Base-by-base conservation (phyloP, 176 grass and related monocot genomes). In the Olyra latifolia region DNA sequence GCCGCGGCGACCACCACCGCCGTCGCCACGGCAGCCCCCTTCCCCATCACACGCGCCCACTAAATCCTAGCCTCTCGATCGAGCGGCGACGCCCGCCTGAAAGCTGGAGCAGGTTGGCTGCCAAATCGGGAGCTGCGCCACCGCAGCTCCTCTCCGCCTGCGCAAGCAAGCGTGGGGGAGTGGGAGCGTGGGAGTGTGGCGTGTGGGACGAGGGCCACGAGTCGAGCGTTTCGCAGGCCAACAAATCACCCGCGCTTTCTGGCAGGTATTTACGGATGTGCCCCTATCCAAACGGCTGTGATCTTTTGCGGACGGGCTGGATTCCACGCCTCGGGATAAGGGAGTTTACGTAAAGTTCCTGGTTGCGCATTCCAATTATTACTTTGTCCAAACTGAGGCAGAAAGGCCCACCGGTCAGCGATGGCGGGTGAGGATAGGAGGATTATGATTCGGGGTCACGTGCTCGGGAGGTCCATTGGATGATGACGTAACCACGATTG, bases 1-100 rank as follows among this genome's bases (percentile, higher is more conserved):
- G 1, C 32, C 32, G 87, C 89, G 29, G 82, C 94, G 0, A 69
- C 91, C 69, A 86, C 91, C 82, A 72, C 85, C 48, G 87, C 84
- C 81, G 91, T 64, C 65, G 83, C 86, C 55, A 71, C 84, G 11
- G 76, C 79, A 65, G 82, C 82, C n/a, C 25, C 73, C 77, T 92
- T 97, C 76, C 72, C 89, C 94, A 94, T 97, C 42, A 5, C 66
- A 43, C 20, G 13, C 13, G 4, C 40, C 16, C 24, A 38, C 15
- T 41, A 0, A 35, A 40, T 66, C 57, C 62, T 66, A 14, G 20
- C 48, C 77, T 58, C 69, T 43, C 85, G 35, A 83, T 27, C 56
- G 57, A 78, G 56, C 72, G 52, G 38, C 56, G 66, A 4, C 32
- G 32, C 0, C 32, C 39, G 58, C 68, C 38, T 47, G 24, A 44